Conservation (phyloP, 192 early-diverging fungal species). For the Umbelopsis sp. region DNA sequence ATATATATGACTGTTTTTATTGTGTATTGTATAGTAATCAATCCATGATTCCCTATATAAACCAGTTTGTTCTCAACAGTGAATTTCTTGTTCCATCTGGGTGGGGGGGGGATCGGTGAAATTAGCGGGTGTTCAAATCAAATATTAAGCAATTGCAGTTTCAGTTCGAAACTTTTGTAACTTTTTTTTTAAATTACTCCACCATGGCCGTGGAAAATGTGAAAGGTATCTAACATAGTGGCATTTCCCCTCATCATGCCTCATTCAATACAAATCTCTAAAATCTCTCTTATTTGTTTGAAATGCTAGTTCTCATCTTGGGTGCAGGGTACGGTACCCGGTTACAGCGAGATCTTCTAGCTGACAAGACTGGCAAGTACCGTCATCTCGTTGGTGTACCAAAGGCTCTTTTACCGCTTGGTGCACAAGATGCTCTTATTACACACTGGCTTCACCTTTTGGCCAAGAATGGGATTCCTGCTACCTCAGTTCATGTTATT, state of each 20-base stretch:
- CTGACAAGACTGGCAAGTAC: conserved; percentile 30
- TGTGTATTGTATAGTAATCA: background rate
- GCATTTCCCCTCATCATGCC: no score
- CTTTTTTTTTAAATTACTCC: no score
- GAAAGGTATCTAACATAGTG: background rate
- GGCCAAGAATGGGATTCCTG: conserved; percentile 14
- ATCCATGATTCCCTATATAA: background rate
- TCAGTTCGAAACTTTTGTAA: no score
- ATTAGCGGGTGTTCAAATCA: background rate
- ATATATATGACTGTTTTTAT: background rate
- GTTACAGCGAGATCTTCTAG: conserved; percentile 51
- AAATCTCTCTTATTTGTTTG: background rate
- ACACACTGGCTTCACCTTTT: conserved; percentile 44
- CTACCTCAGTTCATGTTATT: conserved; percentile 39
- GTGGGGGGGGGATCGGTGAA: background rate
- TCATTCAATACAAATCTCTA: background rate
- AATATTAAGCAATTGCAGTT: background rate
- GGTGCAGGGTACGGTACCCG: conserved; percentile 65
- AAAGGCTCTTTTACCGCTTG: conserved; percentile 52
- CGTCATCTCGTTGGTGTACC: conserved; percentile 44
- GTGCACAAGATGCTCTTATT: conserved; percentile 41
- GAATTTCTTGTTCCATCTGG: background rate
- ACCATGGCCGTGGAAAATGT: conserved; percentile 3
- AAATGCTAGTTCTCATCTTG: conserved; percentile 52
- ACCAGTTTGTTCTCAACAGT: background rate